These are phyloP conservation scores for Calophaca sinica DNA, from an alignment of 306 rosid species.

Conservation along the genomic window DNA sequence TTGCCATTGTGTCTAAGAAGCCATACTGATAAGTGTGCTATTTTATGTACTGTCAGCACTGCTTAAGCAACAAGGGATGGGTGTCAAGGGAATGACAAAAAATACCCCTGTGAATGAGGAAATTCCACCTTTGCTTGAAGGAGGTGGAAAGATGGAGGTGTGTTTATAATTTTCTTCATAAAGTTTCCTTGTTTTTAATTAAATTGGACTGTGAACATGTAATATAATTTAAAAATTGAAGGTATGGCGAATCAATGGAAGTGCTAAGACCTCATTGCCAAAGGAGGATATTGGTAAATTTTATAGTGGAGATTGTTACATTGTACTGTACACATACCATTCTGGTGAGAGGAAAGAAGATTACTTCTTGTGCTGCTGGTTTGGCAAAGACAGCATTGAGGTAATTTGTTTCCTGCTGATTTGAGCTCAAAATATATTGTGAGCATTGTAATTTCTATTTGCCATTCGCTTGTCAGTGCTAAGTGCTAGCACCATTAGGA, in stretches of 20 bases:
- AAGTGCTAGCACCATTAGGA: not conserved
- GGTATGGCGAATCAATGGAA: slow-evolving; percentile 87
- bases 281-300: slow-evolving; percentile 88
- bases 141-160: slow-evolving; percentile 97
- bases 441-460: slow-evolving; percentile 13
- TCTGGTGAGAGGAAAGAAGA: slow-evolving; percentile 97
- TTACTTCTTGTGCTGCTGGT: slow-evolving; percentile 93
- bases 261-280: slow-evolving; percentile 72
- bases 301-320: slow-evolving; percentile 88
- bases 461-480: slow-evolving; percentile 12
- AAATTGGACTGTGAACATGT: not conserved
- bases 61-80: slow-evolving; percentile 96
- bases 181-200: slow-evolving; percentile 10
- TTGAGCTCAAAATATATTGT: slow-evolving; percentile 40
- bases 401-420: slow-evolving; percentile 57
- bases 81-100: slow-evolving; percentile 82
- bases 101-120: slow-evolving; percentile 76
- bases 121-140: slow-evolving; percentile 93
- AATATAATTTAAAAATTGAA: slow-evolving; percentile 44
- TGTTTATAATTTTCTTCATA: slow-evolving; percentile 32
- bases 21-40: slow-evolving; percentile 43
- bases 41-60: slow-evolving; percentile 65
- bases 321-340: slow-evolving; percentile 82
- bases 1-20: slow-evolving; percentile 41
- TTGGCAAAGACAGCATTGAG: slow-evolving; percentile 89